Percentiles rank a stretch among this genome's conserved stretches.
Evolutionary conservation across 1,284 basidiomycete species (phyloP).

Genomic region (Rhodofomes roseus): DNA sequence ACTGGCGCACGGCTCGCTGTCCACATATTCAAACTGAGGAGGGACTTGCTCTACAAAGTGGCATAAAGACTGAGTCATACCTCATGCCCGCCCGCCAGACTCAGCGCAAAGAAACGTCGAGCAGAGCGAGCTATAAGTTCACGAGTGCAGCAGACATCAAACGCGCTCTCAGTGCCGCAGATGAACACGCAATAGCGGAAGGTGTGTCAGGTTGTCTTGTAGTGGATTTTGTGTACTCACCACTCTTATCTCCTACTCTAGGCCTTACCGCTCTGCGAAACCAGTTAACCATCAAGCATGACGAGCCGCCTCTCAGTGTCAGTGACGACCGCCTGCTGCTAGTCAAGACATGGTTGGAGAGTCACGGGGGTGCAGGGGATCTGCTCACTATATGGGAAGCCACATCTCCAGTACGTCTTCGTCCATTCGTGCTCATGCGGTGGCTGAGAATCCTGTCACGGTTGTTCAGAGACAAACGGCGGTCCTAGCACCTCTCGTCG

Average conservation of each 20-base stretch:
- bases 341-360: slow-evolving; percentile 57
- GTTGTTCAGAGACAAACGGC: slow-evolving; percentile 43
- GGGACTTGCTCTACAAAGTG: no score
- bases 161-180: slow-evolving; percentile 21
- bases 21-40: no score
- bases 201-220: slow-evolving; percentile 17
- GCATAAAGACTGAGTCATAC: no score
- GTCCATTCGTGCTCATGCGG: not conserved
- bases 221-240: not conserved
- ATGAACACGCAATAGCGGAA: slow-evolving; percentile 23
- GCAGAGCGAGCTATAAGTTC: slow-evolving; percentile 11
- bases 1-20: no score
- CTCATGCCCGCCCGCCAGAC: not conserved
- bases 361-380: slow-evolving; percentile 50
- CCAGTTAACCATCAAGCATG: slow-evolving; percentile 46
- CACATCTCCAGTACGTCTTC: slow-evolving; percentile 39
- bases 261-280: slow-evolving; percentile 40
- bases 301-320: slow-evolving; percentile 40
- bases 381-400: slow-evolving; percentile 62
- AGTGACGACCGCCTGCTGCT: slow-evolving; percentile 59
- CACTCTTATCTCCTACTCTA: slow-evolving; percentile 4
- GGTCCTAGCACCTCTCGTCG: slow-evolving; percentile 42
- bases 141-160: slow-evolving; percentile 25
- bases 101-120: not conserved
- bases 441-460: not conserved